These are phyloP conservation scores for Podospora didyma DNA, from an alignment of 495 filamentous ascomycete genomes.

Conservation along the genomic window DNA sequence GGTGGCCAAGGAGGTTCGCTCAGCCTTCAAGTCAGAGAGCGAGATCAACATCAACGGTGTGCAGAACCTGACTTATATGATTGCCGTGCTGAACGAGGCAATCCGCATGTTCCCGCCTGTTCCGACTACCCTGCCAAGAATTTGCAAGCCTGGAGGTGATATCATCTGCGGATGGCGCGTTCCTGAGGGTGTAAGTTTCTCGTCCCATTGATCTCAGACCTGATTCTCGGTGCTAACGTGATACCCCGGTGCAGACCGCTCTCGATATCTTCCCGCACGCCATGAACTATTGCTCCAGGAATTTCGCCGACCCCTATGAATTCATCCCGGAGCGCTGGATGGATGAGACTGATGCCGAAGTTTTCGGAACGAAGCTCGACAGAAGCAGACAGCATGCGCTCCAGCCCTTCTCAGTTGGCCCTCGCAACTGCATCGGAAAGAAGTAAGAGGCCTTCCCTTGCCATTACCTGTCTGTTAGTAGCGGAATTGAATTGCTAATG, in stretches of 20 bases:
- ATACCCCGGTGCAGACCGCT: conserved; percentile 33
- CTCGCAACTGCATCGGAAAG: conserved; percentile 46
- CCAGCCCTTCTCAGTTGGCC: conserved; percentile 46
- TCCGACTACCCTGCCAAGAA: conserved; percentile 36
- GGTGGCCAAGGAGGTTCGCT: conserved; percentile 47
- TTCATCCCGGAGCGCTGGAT: conserved; percentile 52
- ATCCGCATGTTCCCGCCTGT: conserved; percentile 46
- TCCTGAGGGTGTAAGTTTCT: conserved; percentile 31
- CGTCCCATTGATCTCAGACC: conserved; percentile 5
- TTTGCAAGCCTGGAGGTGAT: conserved; percentile 40
- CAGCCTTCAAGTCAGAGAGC: conserved; percentile 35
- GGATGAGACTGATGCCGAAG: conserved; percentile 16
- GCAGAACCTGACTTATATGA: conserved; percentile 44
- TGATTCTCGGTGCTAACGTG: neutral
- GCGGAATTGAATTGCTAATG: neutral
- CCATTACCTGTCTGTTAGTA: neutral
- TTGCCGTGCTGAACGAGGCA: conserved; percentile 33
- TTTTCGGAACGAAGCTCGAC: conserved; percentile 28
- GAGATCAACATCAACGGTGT: conserved; percentile 48
- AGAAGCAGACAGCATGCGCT: conserved; percentile 39
- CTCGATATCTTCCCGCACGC: conserved; percentile 48
- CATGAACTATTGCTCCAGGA: conserved; percentile 34
- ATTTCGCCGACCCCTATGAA: conserved; percentile 43
- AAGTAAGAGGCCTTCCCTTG: conserved; percentile 23
- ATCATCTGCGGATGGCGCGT: conserved; percentile 42